A percentile compares a stretch with the other conserved stretches of the same genome.
phyloP scores from a whole-genome alignment of 1,284 basidiomycete genomes.

The Lignosus rhinocerotis region DNA sequence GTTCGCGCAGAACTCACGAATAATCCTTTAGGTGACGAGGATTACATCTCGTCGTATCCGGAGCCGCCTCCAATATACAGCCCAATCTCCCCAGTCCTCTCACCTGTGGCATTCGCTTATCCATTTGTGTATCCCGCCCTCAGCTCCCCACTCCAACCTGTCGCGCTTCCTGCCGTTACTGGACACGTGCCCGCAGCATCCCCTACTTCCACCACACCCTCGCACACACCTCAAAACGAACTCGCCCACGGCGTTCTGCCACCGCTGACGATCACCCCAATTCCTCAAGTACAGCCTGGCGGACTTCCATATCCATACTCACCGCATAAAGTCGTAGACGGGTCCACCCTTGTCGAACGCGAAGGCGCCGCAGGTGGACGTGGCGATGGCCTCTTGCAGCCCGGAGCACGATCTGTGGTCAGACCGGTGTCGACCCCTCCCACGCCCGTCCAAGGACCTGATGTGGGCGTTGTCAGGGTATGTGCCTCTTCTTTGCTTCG shows the following conservation, averaged over 20 bases:
- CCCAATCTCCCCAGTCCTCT: constrained; percentile 14
- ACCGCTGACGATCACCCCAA: constrained; percentile 2
- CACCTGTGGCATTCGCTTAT: constrained; percentile 15
- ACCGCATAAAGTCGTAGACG: constrained; percentile 21
- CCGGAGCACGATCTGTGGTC: constrained; percentile 13
- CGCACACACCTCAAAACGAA: neutral
- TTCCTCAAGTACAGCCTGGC: neutral
- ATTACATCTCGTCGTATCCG: constrained; percentile 4
- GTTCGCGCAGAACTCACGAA: neutral
- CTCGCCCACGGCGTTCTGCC: neutral
- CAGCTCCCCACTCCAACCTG: constrained; percentile 11
- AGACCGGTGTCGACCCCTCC: constrained; percentile 28
- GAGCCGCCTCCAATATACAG: constrained; percentile 14
- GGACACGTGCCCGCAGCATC: neutral
- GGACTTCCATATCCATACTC: constrained; percentile 13
- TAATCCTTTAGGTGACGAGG: constrained; percentile 9
- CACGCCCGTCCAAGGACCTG: constrained; percentile 9
- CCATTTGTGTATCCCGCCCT: constrained; percentile 16
- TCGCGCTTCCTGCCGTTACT: constrained; percentile 11
- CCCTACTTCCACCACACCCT: neutral
- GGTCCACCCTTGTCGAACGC: constrained; percentile 16
- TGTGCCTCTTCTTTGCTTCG: neutral
- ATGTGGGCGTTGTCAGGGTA: constrained; percentile 18
- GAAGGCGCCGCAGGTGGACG: neutral
- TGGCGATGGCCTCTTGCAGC: neutral